phyloP scores from a whole-genome alignment of 768 basidiomycete genomes.

The Trametes cingulata region DNA sequence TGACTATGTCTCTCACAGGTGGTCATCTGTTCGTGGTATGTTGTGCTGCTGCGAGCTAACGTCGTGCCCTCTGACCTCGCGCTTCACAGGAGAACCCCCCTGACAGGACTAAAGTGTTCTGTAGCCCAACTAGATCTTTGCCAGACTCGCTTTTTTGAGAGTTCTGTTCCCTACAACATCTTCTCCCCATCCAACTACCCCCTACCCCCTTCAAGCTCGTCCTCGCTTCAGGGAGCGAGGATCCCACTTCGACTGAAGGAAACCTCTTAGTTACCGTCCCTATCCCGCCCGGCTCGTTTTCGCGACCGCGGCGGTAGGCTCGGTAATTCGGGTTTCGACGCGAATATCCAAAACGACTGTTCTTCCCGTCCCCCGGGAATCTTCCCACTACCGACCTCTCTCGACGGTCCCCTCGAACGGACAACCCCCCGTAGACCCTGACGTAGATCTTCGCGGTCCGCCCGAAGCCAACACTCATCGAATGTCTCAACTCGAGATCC shows the following conservation, averaged over 20 bases:
- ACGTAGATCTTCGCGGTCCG: slow-evolving; percentile 28
- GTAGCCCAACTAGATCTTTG: slow-evolving; percentile 2
- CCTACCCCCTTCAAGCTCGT: slow-evolving; percentile 47
- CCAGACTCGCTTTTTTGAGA: slow-evolving; percentile 15
- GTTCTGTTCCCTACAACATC: slow-evolving; percentile 10
- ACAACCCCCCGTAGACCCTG: slow-evolving; percentile 23
- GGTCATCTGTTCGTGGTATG: slow-evolving; percentile 77
- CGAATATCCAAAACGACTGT: slow-evolving; percentile 29
- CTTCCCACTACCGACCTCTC: slow-evolving; percentile 1
- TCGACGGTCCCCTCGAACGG: slow-evolving; percentile 10
- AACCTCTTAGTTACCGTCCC: slow-evolving; percentile 51
- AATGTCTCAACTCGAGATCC: slow-evolving; percentile 63
- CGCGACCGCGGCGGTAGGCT: slow-evolving; percentile 75
- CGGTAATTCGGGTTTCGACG: slow-evolving; percentile 57
- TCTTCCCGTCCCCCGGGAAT: slow-evolving; percentile 17
- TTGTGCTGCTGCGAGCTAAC: slow-evolving; percentile 2
- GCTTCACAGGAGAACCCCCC: slow-evolving; percentile 74
- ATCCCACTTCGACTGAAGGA: slow-evolving; percentile 57
- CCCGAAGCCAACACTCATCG: slow-evolving; percentile 17
- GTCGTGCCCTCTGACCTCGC: not conserved
- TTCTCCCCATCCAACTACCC: slow-evolving; percentile 13
- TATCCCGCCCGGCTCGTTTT: slow-evolving; percentile 59
- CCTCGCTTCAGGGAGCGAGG: slow-evolving; percentile 79
- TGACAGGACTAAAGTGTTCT: slow-evolving; percentile 45
- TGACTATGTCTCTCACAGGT: slow-evolving; percentile 46